Evolutionary conservation across 176 grass and related monocot genomes (phyloP).

Genomic region (Musa beccarii): DNA sequence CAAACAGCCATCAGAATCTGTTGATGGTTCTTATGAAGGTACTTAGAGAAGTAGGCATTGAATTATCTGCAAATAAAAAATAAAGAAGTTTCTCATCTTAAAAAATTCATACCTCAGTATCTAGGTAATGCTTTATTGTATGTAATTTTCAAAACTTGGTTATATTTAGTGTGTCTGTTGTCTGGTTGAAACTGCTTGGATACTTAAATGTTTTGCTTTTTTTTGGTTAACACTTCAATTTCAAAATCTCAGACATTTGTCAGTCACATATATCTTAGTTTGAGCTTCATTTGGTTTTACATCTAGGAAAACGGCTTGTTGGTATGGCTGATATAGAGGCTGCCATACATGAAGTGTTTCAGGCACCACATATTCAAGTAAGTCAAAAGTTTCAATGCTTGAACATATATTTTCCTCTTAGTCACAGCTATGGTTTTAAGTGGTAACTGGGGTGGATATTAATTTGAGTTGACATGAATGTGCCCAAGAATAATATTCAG

Average conservation of each 20-base stretch:
- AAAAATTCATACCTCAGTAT: background rate
- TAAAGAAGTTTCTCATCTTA: background rate
- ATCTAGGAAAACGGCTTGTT: conserved; percentile 54
- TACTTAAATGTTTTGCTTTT: background rate
- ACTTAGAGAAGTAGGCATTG: conserved; percentile 11
- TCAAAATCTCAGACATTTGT: background rate
- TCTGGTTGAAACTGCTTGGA: background rate
- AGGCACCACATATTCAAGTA: conserved; percentile 96
- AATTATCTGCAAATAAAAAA: background rate
- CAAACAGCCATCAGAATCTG: conserved; percentile 19
- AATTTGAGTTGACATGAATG: background rate
- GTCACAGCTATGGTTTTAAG: background rate
- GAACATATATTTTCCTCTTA: background rate
- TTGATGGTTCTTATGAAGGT: conserved; percentile 14
- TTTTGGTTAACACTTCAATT: background rate
- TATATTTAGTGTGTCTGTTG: background rate
- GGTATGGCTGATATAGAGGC: conserved; percentile 80
- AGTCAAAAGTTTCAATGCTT: conserved; percentile 15
- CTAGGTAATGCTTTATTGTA: conserved; percentile 11
- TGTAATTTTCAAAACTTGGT: background rate
- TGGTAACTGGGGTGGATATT: background rate
- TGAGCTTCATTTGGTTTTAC: conserved; percentile 7
- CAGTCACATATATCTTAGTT: background rate
- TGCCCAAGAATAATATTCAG: background rate
- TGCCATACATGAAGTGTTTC: conserved; percentile 91